Base-by-base conservation (phyloP, 1,284 basidiomycete species). In the Pascua sp. region DNA sequence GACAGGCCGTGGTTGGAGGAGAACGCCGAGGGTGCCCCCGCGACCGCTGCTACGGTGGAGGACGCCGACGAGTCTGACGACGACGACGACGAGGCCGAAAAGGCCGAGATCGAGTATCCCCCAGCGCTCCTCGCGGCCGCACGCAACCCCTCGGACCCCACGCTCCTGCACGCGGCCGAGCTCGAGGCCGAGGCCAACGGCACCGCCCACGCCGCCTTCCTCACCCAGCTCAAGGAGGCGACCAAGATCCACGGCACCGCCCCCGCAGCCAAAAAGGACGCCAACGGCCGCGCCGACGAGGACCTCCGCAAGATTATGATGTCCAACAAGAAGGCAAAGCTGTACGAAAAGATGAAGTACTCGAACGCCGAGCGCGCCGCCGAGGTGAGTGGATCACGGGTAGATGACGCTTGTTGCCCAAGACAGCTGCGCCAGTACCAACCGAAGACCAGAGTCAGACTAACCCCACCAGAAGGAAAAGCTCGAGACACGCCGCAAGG, bases 291-390 rank as follows among this genome's bases (percentile, higher is more conserved):
- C 72, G 66, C 78, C 13, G 92, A 96, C 73, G 82, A 87, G 73
- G 89, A 95, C 70, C 91, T 97, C 88, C 90, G 92, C 77, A 96
- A 95, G 83, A 96, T 96, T 86, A 85, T 98, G 85, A 88, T 98
- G 86, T 95, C 90, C 80, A 96, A 94, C 80, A 94, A 90, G 80
- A 90, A 97, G 79, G 85, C 87, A 69, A 97, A 96, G 80, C 78
- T 98, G 68, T 98, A 96, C 79, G 91, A 95, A 77, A 90, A 90
- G 80, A 89, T 98, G 85, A 91, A 92, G 79, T 86, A 91, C 77
- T 86, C 87, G 61, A 84, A 94, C 73, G 84, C 84, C 72, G 91
- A 90, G 78, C 86, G 86, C 61, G 81, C 82, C 32, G 81, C 84
- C 40, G 92, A 96, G 86, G 91, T 93, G 72, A 69, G 86, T 79